Percentiles rank a stretch among this genome's conserved stretches.
Conservation (phyloP, 306 rosid genomes). For the Cucumis cinereus region DNA sequence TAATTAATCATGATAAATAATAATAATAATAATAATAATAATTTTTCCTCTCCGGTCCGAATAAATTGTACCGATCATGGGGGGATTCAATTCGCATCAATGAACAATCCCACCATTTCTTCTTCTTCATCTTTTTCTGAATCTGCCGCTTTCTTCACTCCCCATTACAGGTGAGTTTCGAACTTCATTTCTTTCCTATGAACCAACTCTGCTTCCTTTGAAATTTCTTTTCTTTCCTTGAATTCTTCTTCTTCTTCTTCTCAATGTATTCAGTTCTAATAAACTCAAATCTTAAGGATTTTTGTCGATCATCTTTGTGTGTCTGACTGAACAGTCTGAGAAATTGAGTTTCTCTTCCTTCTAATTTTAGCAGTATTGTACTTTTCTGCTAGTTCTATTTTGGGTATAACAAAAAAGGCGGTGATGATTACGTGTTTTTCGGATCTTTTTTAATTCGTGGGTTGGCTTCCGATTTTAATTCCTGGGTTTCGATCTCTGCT, state of each 20-base stretch:
- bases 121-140: conserved; percentile 5
- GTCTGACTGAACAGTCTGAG: conserved; percentile 5
- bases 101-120: conserved; percentile 5
- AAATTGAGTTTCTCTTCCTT: conserved; percentile 4
- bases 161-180: conserved; percentile 22
- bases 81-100: neutral
- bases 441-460: neutral
- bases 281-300: neutral
- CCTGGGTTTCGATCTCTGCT: neutral
- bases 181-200: neutral
- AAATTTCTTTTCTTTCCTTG: neutral
- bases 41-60: neutral
- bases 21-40: too few relatives aligned
- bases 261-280: neutral
- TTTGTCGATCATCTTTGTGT: neutral
- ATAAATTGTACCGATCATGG: conserved; percentile 11
- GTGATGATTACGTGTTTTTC: neutral
- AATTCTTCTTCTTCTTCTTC: conserved; percentile 4
- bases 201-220: neutral
- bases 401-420: neutral
- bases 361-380: neutral
- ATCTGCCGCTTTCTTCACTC: neutral
- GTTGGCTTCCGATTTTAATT: neutral
- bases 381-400: neutral
- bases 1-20: neutral